Base-by-base conservation (phyloP, 2,329 filamentous ascomycete genomes). In the Pyrenochaeta sp. region DNA sequence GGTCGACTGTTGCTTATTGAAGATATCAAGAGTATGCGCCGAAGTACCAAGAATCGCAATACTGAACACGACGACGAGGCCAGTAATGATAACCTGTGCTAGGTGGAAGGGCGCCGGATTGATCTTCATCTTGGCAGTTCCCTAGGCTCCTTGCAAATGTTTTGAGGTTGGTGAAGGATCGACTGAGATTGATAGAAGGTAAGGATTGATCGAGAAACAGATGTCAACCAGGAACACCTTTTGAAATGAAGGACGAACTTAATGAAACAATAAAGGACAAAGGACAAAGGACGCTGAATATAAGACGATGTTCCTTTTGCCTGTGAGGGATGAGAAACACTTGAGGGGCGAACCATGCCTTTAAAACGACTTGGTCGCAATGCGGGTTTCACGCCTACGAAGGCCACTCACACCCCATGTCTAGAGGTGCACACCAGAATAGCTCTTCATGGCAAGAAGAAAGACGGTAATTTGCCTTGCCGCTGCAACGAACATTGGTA, bases 31-130 rank as follows among this genome's bases (percentile, higher is more conserved):
- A 2, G 79, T 75, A 42, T 81, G 77, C 51, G 74, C 78, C 12
- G 80, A 76, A 34, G 77, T 80, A 50, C 77, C 80, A 32, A 83
- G 69, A 37, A 82, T 77, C 32, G 78, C 74, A 39, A 80, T 59
- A 58, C 77, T 77, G 52, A 83, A 70, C 32, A 68, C 66, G 36
- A 80, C 69, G 3, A 77, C 73, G n/a, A 79, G 66, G 34, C 66
- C 68, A n/a, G 73, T 71, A 50, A 78, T 62, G 57, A 67, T 57
- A 40, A 72, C 60, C 62, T 77, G 75, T 13, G 73, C 72, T 42
- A 77, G 58, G 54, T 73, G 74, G 55, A 79, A 66, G 30, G 74
- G 72, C 24, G 72, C 68, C 10, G 76, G 75, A 58, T 78, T 74
- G 73, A 76, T 71, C 68, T 75, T 76, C 70, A 77, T 74, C 24